Evolutionary conservation across 192 early-diverging fungal species (phyloP).

Genomic region (Lobosporangium transversale): DNA sequence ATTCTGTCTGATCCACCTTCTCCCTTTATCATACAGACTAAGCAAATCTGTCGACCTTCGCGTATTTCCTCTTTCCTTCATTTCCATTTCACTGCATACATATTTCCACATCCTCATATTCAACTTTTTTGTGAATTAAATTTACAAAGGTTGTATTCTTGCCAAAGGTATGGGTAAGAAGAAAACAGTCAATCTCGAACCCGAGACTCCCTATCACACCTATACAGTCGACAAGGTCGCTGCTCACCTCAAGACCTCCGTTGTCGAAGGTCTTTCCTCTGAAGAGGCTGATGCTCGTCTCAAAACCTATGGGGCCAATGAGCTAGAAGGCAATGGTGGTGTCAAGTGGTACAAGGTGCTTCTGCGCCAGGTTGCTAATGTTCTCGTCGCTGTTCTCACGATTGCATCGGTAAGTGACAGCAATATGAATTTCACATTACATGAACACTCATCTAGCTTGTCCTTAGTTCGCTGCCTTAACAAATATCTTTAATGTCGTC

Average conservation of each 20-base stretch:
- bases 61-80: too few relatives aligned
- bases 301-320: constrained; percentile 62
- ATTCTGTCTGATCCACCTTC: constrained; percentile 2
- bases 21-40: neutral
- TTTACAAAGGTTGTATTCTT: neutral
- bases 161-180: constrained; percentile 23
- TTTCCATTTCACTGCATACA: neutral
- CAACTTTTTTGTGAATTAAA: neutral
- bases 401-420: constrained; percentile 59
- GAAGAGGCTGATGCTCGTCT: constrained; percentile 59
- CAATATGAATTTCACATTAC: neutral
- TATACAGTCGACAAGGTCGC: constrained; percentile 31
- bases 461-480: too few relatives aligned
- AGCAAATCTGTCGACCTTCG: too few relatives aligned
- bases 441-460: too few relatives aligned
- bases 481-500: too few relatives aligned
- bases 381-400: constrained; percentile 70
- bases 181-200: constrained; percentile 29
- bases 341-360: constrained; percentile 72
- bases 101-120: neutral
- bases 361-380: constrained; percentile 71
- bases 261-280: constrained; percentile 56
- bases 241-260: constrained; percentile 21
- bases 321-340: constrained; percentile 73
- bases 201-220: constrained; percentile 45